Evolutionary conservation across 208 protist genomes (phyloP).

Genomic region (Naegleria fowleri): DNA sequence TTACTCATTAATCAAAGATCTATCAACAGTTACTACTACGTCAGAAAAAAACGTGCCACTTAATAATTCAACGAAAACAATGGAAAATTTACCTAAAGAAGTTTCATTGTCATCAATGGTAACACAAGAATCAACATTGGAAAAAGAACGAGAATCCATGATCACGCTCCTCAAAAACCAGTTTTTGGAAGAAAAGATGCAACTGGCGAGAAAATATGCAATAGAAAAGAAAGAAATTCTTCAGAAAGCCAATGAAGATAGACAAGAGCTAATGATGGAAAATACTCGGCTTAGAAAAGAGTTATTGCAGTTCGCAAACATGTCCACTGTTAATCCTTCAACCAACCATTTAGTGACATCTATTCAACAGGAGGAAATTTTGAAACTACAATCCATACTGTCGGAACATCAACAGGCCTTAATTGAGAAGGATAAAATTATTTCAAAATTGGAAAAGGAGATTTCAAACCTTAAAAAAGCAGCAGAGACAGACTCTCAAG

Average conservation of each 20-base stretch:
- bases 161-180: not conserved
- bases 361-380: not conserved
- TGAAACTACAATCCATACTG: not conserved
- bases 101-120: not conserved
- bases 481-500: not conserved
- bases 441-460: not conserved
- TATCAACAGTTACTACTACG: not conserved
- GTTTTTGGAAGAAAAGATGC: not conserved
- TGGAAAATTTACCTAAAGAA: no score
- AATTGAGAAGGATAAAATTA: not conserved
- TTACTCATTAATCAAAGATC: not conserved
- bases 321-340: not conserved
- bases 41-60: not conserved
- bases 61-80: not conserved
- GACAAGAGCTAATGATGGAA: constrained; percentile 3
- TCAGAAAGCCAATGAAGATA: constrained; percentile 12
- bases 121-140: not conserved
- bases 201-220: not conserved
- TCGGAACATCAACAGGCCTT: not conserved
- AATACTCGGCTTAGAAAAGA: constrained; percentile 9
- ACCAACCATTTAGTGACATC: not conserved
- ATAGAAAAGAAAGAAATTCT: constrained; percentile 21
- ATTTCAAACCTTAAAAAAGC: not conserved
- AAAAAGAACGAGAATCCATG: no score
- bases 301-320: not conserved